Evolutionary conservation across 2,329 filamentous ascomycete genomes (phyloP).

Genomic region (Tolypocladium sp.): DNA sequence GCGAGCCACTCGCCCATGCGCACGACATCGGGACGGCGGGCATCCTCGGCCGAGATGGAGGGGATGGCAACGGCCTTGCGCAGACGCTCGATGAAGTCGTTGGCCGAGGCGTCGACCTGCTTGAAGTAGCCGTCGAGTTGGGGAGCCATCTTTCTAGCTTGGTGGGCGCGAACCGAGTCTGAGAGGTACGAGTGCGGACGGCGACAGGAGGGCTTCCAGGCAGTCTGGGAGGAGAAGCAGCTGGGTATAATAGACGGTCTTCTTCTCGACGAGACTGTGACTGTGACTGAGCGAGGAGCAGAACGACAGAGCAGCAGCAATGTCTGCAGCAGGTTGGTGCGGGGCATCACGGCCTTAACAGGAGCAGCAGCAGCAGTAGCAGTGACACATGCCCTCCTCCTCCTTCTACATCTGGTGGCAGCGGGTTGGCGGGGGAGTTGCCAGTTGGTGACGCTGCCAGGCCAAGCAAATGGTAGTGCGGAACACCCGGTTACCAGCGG

Average conservation of each 20-base stretch:
- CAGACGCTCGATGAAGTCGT: constrained; percentile 81
- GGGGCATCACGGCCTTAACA: constrained; percentile 28
- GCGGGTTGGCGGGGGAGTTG: constrained; percentile 13
- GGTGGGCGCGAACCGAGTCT: constrained; percentile 43
- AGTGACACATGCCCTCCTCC: neutral
- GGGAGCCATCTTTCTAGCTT: constrained; percentile 74
- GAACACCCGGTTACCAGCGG: constrained; percentile 16
- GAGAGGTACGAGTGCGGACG: constrained; percentile 37
- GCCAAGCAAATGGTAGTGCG: neutral
- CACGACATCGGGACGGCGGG: constrained; percentile 82
- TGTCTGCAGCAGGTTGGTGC: constrained; percentile 28
- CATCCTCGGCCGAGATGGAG: constrained; percentile 87
- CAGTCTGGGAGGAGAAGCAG: constrained; percentile 6
- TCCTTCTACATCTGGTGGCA: constrained; percentile 5
- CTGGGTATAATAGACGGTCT: constrained; percentile 13
- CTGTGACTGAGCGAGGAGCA: constrained; percentile 7
- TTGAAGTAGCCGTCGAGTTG: constrained; percentile 88
- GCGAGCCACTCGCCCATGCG: constrained; percentile 93
- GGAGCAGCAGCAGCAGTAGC: neutral
- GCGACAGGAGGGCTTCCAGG: constrained; percentile 5
- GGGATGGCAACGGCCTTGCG: constrained; percentile 91
- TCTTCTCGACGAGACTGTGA: constrained; percentile 5
- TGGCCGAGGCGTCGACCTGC: constrained; percentile 74
- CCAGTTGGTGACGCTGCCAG: neutral
- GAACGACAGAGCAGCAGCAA: constrained; percentile 11